Conservation (phyloP, 2,329 filamentous ascomycete genomes). For the Alternaria sp. region DNA sequence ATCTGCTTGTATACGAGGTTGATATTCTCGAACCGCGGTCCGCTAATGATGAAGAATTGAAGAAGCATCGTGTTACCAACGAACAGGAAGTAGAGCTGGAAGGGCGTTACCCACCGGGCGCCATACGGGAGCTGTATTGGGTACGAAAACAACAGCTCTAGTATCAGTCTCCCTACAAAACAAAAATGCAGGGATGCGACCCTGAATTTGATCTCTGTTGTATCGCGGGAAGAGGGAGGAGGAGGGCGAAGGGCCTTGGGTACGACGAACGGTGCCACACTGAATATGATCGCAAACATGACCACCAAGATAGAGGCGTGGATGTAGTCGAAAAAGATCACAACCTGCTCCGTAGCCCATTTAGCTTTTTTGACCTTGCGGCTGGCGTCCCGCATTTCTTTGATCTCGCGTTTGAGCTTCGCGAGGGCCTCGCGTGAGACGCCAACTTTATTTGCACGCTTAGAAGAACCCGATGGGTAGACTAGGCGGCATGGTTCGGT, state of each 20-base stretch:
- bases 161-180: neutral
- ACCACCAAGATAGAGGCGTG: neutral
- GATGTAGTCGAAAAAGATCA: neutral
- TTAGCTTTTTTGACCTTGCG: neutral
- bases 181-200: neutral
- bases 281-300: neutral
- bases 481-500: constrained; percentile 14
- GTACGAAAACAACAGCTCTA: neutral
- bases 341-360: neutral
- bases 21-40: neutral
- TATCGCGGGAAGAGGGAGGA: neutral
- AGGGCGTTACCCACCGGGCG: neutral
- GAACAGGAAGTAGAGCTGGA: neutral
- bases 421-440: neutral
- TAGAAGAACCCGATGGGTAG: neutral
- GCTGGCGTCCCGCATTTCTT: neutral
- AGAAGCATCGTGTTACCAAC: neutral
- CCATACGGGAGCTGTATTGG: neutral
- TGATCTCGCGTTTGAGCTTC: neutral
- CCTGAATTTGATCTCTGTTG: neutral
- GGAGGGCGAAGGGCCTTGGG: neutral
- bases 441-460: neutral
- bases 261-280: neutral
- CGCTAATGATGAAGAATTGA: neutral
- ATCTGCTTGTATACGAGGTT: neutral